Evolutionary conservation across 192 early-diverging fungal species (phyloP), one percentile per base, ranked within the genome.

Genomic region (Podila horticola): DNA sequence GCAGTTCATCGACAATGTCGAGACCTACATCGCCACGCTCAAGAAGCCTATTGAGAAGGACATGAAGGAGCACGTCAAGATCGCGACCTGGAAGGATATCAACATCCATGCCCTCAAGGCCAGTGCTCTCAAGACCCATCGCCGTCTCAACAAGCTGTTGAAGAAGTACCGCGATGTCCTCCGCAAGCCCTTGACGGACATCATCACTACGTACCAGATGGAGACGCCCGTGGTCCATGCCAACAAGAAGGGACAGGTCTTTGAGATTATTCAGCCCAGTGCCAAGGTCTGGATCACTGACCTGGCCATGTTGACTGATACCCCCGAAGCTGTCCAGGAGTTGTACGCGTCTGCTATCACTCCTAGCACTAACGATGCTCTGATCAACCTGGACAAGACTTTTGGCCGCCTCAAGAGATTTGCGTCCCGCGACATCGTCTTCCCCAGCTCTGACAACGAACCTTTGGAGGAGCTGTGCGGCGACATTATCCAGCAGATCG

Each of bases 1-100:
- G 62, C 95, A 96, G 82, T 98, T 94, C 69, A 65, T 74, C 22
- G 73, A 83, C 24, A 82, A 74, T 38, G 87, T 94, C 26, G 82
- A 86, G 11, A 83, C 83, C n/a, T 86, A 88, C 8, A 69, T 97
- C 38, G 86, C 86, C 1, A 74, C 83, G 19, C 67, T 86, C 4
- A 88, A 91, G 51, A 91, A 93, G 69, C 90, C 95, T 1, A 92
- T 99, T 38, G 86, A 90, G 45, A 95, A 95, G 69, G 96, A 98
- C 29, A 87, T 99, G 79, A 88, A 93, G 58, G 95, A 96, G 66
- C 97, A 95, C 71, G 96, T 99, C 38, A 93, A 95, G 85, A 95
- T 99, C 71, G 97, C 97, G 6, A 93, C 88, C 55, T 99, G 97
- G 96, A 97, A 97, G 82, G 98, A 99, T 76, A 92, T 96, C 20